Conservation (phyloP, 108 stramenopile genomes). For the Mayamaea pseudoterrestris region DNA sequence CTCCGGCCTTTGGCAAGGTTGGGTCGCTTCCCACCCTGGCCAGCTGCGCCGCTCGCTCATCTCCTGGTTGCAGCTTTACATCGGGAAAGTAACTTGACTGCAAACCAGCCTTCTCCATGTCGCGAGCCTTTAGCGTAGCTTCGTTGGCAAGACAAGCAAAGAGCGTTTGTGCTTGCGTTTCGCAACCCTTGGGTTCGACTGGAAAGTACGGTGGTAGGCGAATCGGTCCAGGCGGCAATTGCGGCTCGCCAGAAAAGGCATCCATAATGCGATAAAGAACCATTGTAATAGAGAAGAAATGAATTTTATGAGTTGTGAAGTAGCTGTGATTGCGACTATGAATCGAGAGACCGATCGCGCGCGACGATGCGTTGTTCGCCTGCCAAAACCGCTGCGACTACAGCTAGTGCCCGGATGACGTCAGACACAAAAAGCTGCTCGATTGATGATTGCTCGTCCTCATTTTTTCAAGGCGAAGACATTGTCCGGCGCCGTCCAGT, state of each 20-base stretch:
- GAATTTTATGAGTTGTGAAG: too few species aligned
- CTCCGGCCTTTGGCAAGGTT: slow-evolving; percentile 36
- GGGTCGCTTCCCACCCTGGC: slow-evolving; percentile 20
- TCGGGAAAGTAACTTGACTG: slow-evolving; percentile 64
- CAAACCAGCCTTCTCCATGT: slow-evolving; percentile 74
- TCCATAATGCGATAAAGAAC: slow-evolving; percentile 36
- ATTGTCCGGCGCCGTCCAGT: too few species aligned
- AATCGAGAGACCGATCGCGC: too few species aligned
- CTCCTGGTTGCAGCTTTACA: slow-evolving; percentile 22
- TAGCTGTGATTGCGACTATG: too few species aligned
- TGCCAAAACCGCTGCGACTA: too few species aligned
- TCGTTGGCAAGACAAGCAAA: slow-evolving; percentile 64
- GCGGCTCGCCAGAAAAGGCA: slow-evolving; percentile 36
- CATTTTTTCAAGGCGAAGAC: too few species aligned
- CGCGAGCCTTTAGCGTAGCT: slow-evolving; percentile 71
- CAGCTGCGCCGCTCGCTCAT: slow-evolving; percentile 23
- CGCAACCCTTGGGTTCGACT: slow-evolving; percentile 73
- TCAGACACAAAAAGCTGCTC: too few species aligned
- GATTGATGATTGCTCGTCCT: too few species aligned
- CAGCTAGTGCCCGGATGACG: too few species aligned
- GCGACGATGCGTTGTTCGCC: too few species aligned
- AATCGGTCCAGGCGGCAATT: slow-evolving; percentile 44
- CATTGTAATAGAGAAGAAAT: too few species aligned
- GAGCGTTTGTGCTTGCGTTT: slow-evolving; percentile 60
- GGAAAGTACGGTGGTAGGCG: slow-evolving; percentile 73